These are phyloP conservation scores for Zymoseptoria passerinii DNA, from an alignment of 2,329 filamentous ascomycete species.

Conservation along the genomic window DNA sequence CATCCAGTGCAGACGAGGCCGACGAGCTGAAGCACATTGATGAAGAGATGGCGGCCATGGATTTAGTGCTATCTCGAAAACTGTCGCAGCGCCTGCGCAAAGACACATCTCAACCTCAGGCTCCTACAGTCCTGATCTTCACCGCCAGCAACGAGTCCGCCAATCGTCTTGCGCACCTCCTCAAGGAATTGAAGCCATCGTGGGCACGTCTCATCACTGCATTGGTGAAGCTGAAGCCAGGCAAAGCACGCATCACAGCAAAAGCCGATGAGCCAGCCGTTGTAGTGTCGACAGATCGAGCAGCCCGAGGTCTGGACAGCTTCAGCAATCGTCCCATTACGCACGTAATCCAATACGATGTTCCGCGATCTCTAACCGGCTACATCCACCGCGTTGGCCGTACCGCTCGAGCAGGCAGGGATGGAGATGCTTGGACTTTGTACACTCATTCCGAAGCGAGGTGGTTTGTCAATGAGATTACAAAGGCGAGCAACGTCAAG, in stretches of 20 bases:
- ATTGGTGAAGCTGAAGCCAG: slow-evolving; percentile 40
- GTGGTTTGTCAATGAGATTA: slow-evolving; percentile 88
- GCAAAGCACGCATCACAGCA: slow-evolving; percentile 45
- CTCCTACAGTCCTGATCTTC: slow-evolving; percentile 62
- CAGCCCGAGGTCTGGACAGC: slow-evolving; percentile 74
- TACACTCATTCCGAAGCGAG: slow-evolving; percentile 73
- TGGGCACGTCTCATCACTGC: slow-evolving; percentile 22
- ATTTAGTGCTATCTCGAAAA: background rate
- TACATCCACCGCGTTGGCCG: slow-evolving; percentile 91
- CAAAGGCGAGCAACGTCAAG: slow-evolving; percentile 45
- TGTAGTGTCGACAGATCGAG: slow-evolving; percentile 77
- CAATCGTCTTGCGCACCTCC: slow-evolving; percentile 72
- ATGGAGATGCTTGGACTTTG: slow-evolving; percentile 77
- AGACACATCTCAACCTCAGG: background rate
- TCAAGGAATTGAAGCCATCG: slow-evolving; percentile 36
- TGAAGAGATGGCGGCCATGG: background rate
- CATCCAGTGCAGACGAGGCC: background rate
- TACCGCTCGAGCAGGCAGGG: slow-evolving; percentile 71
- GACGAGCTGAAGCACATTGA: background rate
- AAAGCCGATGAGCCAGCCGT: slow-evolving; percentile 67
- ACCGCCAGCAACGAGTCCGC: slow-evolving; percentile 85
- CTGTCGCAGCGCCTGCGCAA: background rate
- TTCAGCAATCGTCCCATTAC: slow-evolving; percentile 50
- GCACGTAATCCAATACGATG: slow-evolving; percentile 89
- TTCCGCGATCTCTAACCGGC: slow-evolving; percentile 68